phyloP scores from a whole-genome alignment of 306 rosid genomes.

The Casuarina glauca region DNA sequence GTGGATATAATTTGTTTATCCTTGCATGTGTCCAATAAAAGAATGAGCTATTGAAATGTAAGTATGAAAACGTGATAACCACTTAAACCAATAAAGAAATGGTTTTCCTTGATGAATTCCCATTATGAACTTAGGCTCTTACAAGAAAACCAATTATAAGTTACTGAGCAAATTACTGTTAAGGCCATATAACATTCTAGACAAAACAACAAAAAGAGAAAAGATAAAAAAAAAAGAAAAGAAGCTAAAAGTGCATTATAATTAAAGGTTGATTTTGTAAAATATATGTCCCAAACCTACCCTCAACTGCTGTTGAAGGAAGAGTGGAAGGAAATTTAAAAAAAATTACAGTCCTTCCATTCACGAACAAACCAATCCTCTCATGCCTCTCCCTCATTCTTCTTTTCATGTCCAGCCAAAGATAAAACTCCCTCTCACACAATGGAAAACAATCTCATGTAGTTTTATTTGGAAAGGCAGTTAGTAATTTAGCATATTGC shows the following conservation, averaged over 20 bases:
- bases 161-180: no score
- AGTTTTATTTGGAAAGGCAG: neutral
- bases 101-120: no score
- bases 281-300: neutral
- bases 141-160: no score
- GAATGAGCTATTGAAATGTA: no score
- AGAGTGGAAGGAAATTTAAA: neutral
- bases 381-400: neutral
- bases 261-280: no score
- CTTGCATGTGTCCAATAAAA: no score
- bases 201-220: no score
- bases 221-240: neutral
- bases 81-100: no score
- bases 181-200: no score
- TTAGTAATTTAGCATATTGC: neutral
- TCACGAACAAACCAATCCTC: neutral
- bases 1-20: no score
- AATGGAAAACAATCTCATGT: neutral
- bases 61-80: no score
- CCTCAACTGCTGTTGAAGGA: neutral
- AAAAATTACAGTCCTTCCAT: neutral
- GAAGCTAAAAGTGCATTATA: neutral
- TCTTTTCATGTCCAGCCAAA: neutral
- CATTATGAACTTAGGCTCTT: no score
- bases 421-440: slow-evolving; percentile 1